Evolutionary conservation across 257 asterid genomes (phyloP).

Genomic region (Solanum piurae): DNA sequence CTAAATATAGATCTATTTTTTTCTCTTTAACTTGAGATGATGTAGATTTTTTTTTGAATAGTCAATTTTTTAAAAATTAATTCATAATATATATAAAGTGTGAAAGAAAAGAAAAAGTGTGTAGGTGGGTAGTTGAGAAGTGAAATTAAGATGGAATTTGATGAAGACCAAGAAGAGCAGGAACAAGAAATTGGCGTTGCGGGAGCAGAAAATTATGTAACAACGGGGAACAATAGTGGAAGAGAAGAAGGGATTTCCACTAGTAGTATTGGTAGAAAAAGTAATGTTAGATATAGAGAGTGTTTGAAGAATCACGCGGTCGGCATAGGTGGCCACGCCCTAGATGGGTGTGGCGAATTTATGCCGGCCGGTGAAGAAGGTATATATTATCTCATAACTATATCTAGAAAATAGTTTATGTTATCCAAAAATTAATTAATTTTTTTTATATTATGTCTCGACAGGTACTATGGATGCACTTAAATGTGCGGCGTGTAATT

Average conservation of each 20-base stretch:
- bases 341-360: slow-evolving; percentile 81
- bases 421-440: background rate
- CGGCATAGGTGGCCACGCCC: slow-evolving; percentile 61
- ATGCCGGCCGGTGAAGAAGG: slow-evolving; percentile 67
- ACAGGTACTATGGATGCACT: slow-evolving; percentile 37
- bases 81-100: background rate
- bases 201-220: background rate
- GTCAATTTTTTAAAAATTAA: background rate
- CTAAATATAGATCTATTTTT: background rate
- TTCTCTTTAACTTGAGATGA: background rate
- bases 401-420: background rate
- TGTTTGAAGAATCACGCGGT: slow-evolving; percentile 74
- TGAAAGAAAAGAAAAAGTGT: background rate
- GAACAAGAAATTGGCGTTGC: background rate
- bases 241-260: slow-evolving; percentile 4
- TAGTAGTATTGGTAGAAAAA: background rate
- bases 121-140: background rate
- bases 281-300: slow-evolving; percentile 35
- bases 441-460: background rate
- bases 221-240: background rate
- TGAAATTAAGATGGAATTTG: slow-evolving; percentile 23
- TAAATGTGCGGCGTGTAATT: slow-evolving; percentile 64
- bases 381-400: background rate
- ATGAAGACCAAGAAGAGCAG: slow-evolving; percentile 16
- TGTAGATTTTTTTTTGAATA: slow-evolving; percentile 1